Conservation (phyloP, 768 basidiomycete genomes). For the Rhizopogon rudus region DNA sequence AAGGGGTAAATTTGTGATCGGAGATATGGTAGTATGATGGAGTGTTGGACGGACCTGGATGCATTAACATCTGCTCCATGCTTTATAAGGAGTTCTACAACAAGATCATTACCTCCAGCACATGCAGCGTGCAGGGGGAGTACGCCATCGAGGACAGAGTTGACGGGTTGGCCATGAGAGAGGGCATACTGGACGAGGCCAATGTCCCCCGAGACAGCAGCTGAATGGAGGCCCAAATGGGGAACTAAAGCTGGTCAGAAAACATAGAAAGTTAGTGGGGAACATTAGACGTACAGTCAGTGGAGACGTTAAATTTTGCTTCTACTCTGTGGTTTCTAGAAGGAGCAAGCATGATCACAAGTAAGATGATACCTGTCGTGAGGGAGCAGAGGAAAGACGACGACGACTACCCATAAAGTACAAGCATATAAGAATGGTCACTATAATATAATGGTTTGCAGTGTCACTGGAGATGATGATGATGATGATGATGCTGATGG, state of each 20-base stretch:
- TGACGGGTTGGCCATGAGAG: conserved; percentile 91
- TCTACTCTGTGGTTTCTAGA: conserved; percentile 36
- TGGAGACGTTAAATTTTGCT: conserved; percentile 48
- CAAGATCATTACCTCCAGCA: conserved; percentile 83
- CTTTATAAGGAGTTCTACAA: conserved; percentile 86
- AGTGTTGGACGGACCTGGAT: conserved; percentile 54
- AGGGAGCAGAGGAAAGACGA: background rate
- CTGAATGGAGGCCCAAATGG: conserved; percentile 71
- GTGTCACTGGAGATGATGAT: background rate
- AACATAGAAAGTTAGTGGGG: background rate
- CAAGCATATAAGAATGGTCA: background rate
- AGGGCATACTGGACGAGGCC: conserved; percentile 93
- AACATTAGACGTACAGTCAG: conserved; percentile 39
- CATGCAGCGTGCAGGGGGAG: conserved; percentile 96
- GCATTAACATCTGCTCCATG: conserved; percentile 98
- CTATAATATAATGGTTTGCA: background rate
- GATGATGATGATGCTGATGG: too few relatives aligned
- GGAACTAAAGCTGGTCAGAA: conserved; percentile 45
- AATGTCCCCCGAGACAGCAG: conserved; percentile 81
- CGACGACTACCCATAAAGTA: background rate
- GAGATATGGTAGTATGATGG: background rate
- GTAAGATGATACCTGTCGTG: background rate
- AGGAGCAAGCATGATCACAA: conserved; percentile 27
- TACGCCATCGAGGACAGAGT: conserved; percentile 93
- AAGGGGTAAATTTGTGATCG: conserved; percentile 5